Percentiles rank a stretch among this genome's conserved stretches.
Evolutionary conservation across 2,329 filamentous ascomycete species (phyloP).

Genomic region (Albophoma yamanashiensis): DNA sequence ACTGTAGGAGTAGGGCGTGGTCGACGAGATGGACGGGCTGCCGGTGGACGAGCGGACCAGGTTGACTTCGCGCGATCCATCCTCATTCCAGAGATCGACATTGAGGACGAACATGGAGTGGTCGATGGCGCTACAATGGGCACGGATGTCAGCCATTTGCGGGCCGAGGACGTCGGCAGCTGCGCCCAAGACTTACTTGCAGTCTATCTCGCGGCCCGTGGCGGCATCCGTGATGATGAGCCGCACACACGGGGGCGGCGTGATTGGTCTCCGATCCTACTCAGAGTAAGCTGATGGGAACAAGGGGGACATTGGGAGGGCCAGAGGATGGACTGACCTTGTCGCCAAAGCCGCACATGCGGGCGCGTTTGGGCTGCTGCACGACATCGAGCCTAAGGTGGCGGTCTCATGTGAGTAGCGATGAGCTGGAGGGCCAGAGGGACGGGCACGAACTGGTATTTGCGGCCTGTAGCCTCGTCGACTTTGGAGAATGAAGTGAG

Average conservation of each 20-base stretch:
- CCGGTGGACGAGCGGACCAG: conserved; percentile 54
- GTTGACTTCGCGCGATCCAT: conserved; percentile 54
- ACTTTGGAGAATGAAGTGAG: conserved; percentile 20
- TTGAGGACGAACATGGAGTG: conserved; percentile 43
- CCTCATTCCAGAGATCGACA: conserved; percentile 58
- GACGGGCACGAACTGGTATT: conserved; percentile 19
- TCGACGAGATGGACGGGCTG: conserved; percentile 69
- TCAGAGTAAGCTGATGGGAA: not conserved
- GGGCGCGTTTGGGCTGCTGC: conserved; percentile 84
- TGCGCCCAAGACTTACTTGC: conserved; percentile 51
- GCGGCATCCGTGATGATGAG: conserved; percentile 65
- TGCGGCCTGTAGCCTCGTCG: conserved; percentile 22
- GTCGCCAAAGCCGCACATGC: conserved; percentile 98
- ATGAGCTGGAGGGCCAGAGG: conserved; percentile 6
- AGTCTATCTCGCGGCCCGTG: conserved; percentile 73
- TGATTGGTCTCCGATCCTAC: conserved; percentile 89
- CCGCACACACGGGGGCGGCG: conserved; percentile 83
- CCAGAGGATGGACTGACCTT: conserved; percentile 48
- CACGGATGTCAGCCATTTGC: not conserved
- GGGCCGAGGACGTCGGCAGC: not conserved
- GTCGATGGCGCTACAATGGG: conserved; percentile 21
- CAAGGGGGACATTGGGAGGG: not conserved
- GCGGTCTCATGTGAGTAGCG: not conserved
- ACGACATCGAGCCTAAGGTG: conserved; percentile 57
- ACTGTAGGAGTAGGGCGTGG: conserved; percentile 66